Evolutionary conservation across 768 basidiomycete genomes (phyloP).

Genomic region (Naganishia antarctica): DNA sequence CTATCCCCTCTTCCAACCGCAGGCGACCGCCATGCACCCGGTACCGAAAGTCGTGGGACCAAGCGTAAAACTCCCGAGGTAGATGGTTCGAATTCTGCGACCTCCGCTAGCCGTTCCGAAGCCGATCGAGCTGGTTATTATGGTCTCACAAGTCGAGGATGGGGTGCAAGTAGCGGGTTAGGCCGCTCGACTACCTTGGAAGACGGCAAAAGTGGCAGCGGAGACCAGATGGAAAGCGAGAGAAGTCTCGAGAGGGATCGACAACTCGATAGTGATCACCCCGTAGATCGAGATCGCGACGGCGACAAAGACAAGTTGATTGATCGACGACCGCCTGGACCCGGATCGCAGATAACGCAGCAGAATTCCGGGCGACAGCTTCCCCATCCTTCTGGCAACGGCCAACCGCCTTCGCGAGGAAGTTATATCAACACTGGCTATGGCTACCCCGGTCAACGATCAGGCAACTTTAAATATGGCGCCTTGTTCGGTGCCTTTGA

Average conservation of each 20-base stretch:
- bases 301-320: constrained; percentile 17
- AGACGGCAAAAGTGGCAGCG: background rate
- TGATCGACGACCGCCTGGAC: constrained; percentile 18
- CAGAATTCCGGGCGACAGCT: constrained; percentile 5
- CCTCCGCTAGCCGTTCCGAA: background rate
- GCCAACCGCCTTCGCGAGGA: background rate
- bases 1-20: constrained; percentile 27
- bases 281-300: constrained; percentile 1
- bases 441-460: constrained; percentile 8
- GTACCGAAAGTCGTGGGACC: constrained; percentile 35
- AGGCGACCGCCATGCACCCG: constrained; percentile 1
- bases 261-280: background rate
- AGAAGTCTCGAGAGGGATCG: background rate
- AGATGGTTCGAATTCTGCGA: background rate
- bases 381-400: background rate
- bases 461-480: constrained; percentile 22
- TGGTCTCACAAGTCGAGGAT: constrained; percentile 5
- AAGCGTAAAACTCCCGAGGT: constrained; percentile 38
- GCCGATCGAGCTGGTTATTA: constrained; percentile 11
- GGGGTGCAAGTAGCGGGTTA: constrained; percentile 1
- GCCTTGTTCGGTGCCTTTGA: constrained; percentile 21
- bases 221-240: background rate
- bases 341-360: constrained; percentile 12
- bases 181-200: background rate
- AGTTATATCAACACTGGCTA: constrained; percentile 16